Evolutionary conservation across 805 yeast genomes (phyloP).

Genomic region (Kazachstania taianensis): DNA sequence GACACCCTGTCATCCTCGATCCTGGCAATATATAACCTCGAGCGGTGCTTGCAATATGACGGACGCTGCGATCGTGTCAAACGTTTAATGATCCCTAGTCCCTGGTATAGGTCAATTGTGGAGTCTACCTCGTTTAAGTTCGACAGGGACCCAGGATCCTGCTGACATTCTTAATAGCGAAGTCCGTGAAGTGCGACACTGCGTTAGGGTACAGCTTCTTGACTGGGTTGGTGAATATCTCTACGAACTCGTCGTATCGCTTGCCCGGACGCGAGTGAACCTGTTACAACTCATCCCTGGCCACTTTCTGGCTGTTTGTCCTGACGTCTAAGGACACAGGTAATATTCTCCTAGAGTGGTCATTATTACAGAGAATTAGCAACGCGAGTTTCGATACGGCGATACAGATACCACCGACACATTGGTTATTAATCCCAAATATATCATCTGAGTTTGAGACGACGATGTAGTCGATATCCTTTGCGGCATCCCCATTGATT

Average conservation of each 20-base stretch:
- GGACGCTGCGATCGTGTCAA: conserved; percentile 88
- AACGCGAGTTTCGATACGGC: conserved; percentile 85
- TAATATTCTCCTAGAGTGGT: conserved; percentile 89
- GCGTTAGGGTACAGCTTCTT: conserved; percentile 79
- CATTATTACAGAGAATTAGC: conserved; percentile 94
- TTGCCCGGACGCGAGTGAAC: conserved; percentile 80
- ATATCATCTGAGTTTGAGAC: conserved; percentile 96
- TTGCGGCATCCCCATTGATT: conserved; percentile 63
- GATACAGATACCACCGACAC: conserved; percentile 93
- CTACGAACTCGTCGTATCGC: conserved; percentile 75
- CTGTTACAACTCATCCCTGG: conserved; percentile 79
- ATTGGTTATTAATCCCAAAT: conserved; percentile 96
- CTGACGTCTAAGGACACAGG: conserved; percentile 91
- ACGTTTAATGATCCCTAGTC: conserved; percentile 79
- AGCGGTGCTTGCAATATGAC: conserved; percentile 78
- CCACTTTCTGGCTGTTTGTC: conserved; percentile 73
- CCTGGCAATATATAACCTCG: conserved; percentile 78
- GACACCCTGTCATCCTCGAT: conserved; percentile 56
- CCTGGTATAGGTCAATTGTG: conserved; percentile 58
- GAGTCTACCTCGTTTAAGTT: conserved; percentile 50
- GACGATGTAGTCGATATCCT: conserved; percentile 90
- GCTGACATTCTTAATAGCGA: conserved; percentile 87
- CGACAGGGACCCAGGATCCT: conserved; percentile 61
- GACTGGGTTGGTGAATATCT: conserved; percentile 61
- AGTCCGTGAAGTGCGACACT: conserved; percentile 92